Base-by-base conservation (phyloP, 305 asterid genomes). In the Plantago coronopus region DNA sequence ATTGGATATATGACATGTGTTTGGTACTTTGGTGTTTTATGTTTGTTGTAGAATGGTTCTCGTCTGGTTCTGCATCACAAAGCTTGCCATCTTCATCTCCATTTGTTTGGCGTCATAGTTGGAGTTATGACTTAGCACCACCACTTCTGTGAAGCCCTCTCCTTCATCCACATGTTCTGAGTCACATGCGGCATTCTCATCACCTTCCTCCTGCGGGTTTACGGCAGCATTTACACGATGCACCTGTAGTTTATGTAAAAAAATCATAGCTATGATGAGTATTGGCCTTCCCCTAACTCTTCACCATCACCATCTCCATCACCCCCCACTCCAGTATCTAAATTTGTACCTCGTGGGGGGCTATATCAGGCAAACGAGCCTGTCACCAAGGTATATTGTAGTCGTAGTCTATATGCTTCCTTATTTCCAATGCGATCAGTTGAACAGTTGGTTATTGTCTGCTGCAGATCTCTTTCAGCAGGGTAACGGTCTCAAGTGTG, bases 41-140 rank as follows among this genome's bases (percentile, higher is more conserved):
- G n/a, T n/a, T n/a, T n/a, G n/a, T n/a, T n/a, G n/a, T n/a, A n/a
- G n/a, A n/a, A n/a, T n/a, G 85, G 77, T 76, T 86, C 65, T 74
- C 91, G 8, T 82, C 85, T 62, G 81, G 73, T 74, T 83, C 72
- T 2, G 61, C 63, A 27, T 79, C 82, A 46, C 85, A 78, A 29
- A 63, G 77, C 67, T 81, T 83, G 57, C 86, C 87, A 0, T 63
- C 81, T 69, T 79, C 79, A 42, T 73, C 81, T 38, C 88, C 87
- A 50, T 78, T 79, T 64, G 86, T 73, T 37, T 76, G 97, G 79
- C 89, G 88, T 20, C 95, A 86, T 60, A 89, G 97, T 77, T 86
- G 97, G 97, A 75, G 97, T 72, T 84, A 82, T 70, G 97, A 84
- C 73, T 64, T 84, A 75, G 88, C 86, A 63, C 79, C 94, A 45